Evolutionary conservation across 2,329 filamentous ascomycete species (phyloP), one percentile per base, ranked within the genome.

Genomic region (Ophiostoma montium): DNA sequence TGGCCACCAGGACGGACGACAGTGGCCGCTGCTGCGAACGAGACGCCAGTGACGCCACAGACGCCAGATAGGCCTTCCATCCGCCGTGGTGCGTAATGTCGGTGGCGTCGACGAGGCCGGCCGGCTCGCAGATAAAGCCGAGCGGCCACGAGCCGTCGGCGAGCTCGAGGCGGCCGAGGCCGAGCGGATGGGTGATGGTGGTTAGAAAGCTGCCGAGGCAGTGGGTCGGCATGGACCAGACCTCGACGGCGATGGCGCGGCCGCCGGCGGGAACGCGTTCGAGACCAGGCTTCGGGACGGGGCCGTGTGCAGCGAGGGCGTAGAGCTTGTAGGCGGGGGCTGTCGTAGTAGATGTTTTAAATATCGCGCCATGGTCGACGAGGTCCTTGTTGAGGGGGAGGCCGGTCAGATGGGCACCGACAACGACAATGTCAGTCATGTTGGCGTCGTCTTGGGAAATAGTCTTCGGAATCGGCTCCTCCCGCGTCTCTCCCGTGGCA

Each of bases 81-180:
- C 62, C 62, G 2, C 61, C 59, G 35, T 59, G 58, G 0, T 45
- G 44, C 0, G 61, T 65, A 19, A 66, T 62, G 21, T 66, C 64
- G 1, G 48, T 50, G 1, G 62, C 63, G 30, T 51, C 56, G 1
- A 56, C 53, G 2, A 66, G 49, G 0, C 63, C 64, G 4, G 56
- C 48, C 2, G 62, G 63, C 51, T 67, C 64, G 35, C 65, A 67
- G 1, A 67, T 57, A 39, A 67, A 65, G 0, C 65, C 63, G 13
- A 50, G 58, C 5, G 62, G 56, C 65, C 64, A 67, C 6, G 55
- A 54, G 2, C 61, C 60, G 35, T 65, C 58, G 0, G 45, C 35
- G 1, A 67, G 57, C 54, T 67, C 62, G 12, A 67, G 47, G 0
- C 59, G 61, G 1, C 65, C 65, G 7, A 67, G 59, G 5, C 57